Evolutionary conservation across 2,329 filamentous ascomycete species (phyloP).

Genomic region (Phaeosphaeriaceae sp.): DNA sequence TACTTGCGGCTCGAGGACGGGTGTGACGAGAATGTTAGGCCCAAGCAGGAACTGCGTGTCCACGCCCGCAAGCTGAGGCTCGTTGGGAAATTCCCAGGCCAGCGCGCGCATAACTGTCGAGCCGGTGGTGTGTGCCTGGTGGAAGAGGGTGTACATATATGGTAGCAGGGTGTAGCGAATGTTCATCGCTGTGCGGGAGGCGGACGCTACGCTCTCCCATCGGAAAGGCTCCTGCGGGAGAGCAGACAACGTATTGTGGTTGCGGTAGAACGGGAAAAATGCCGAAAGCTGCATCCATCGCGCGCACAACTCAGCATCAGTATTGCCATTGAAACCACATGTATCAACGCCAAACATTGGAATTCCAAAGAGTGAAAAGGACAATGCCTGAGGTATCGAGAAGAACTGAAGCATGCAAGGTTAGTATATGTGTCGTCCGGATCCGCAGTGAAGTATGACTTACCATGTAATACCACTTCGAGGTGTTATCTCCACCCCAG

Average conservation of each 20-base stretch:
- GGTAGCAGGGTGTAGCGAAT: constrained; percentile 75
- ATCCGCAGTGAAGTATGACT: background rate
- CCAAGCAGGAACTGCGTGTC: constrained; percentile 78
- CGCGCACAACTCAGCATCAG: constrained; percentile 72
- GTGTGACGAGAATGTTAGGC: constrained; percentile 68
- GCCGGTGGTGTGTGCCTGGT: constrained; percentile 69
- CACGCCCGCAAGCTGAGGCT: constrained; percentile 69
- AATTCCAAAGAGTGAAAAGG: constrained; percentile 76
- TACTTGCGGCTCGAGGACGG: constrained; percentile 69
- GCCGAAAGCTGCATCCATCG: constrained; percentile 77
- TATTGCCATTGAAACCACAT: constrained; percentile 74
- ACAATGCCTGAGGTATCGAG: constrained; percentile 78
- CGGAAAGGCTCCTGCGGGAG: constrained; percentile 73
- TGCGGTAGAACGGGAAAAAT: constrained; percentile 80
- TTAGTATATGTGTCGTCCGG: background rate
- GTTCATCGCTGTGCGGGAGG: constrained; percentile 70
- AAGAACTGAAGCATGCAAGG: constrained; percentile 50
- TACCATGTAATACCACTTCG: constrained; percentile 73
- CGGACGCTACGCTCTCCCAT: constrained; percentile 71
- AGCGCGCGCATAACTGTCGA: constrained; percentile 76
- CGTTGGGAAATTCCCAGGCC: constrained; percentile 76
- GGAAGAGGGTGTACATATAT: constrained; percentile 78
- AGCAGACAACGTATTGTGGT: constrained; percentile 72
- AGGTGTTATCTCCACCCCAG: constrained; percentile 78
- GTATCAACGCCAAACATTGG: constrained; percentile 72